Base-by-base conservation (phyloP, 2,329 filamentous ascomycete species). In the Colletotrichum musicola region DNA sequence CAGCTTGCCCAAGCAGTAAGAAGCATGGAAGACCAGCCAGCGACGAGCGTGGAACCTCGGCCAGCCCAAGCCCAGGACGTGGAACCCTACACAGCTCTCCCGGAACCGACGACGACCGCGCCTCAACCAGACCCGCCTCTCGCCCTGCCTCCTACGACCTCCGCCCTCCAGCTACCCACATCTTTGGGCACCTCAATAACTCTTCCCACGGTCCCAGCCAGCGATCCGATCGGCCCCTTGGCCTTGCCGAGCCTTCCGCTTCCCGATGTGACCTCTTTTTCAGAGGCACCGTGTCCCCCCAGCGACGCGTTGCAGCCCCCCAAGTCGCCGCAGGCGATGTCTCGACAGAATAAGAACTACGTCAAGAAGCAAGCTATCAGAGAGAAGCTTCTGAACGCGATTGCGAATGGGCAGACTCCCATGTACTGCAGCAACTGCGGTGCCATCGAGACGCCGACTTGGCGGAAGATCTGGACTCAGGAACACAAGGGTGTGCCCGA, bases 381-480 rank as follows among this genome's bases (percentile, higher is more conserved):
- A 74, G 85, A 89, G 70, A 85, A 85, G 49, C 76, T 91, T 1
- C 86, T 90, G 71, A 82, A 83, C 46, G 89, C 89, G 0, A 90
- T 98, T 62, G 86, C 86, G n/a, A 89, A 89, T 62, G 96, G 96
- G 5, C 88, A 94, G 72, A 92, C 95, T 84, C 96, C 96, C 0
- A 91, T 92, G 1, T 98, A 91, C 75, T 99, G 96, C 78, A 89
- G 89, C 71, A 97, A 98, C 74, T 99, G 96, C 74, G 96, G 96
- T 6, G 93, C 94, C 6, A 97, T 99, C 65, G 93, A 98, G 74
- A 99, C 96, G 0, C 93, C 95, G 0, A 98, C 95, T 0, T 99
- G 96, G 96, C 90, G 96, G 69, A 96, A 95, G 75, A 93, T 96
- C 13, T 98, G 92, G 86, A 90, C 90, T n/a, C 93, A 94, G 75